Evolutionary conservation across 164 flowering plant genomes (phyloP).

Genomic region (Vitis amurensis): DNA sequence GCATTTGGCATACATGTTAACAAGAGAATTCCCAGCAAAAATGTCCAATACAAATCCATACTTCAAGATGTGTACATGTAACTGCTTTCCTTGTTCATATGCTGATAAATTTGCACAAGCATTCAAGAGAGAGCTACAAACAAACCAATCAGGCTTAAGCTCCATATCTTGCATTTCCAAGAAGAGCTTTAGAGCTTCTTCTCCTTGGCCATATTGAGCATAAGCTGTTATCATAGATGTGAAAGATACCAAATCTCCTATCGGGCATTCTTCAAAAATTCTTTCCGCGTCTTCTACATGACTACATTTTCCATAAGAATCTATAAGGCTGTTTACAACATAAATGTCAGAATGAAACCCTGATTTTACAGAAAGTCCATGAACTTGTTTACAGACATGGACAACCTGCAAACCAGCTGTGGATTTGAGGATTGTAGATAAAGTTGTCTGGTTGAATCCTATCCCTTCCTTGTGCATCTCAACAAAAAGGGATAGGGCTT

Average conservation of each 20-base stretch:
- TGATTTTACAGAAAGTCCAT: slow-evolving; percentile 51
- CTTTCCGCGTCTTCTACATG: slow-evolving; percentile 45
- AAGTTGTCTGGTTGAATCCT: slow-evolving; percentile 62
- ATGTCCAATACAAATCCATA: slow-evolving; percentile 56
- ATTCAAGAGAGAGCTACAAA: slow-evolving; percentile 65
- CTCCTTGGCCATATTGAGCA: slow-evolving; percentile 67
- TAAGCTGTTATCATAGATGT: slow-evolving; percentile 73
- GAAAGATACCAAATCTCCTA: slow-evolving; percentile 59
- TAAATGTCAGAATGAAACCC: slow-evolving; percentile 49
- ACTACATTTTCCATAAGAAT: slow-evolving; percentile 71
- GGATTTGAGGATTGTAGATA: slow-evolving; percentile 56
- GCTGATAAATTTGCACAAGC: slow-evolving; percentile 82
- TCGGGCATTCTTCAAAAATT: slow-evolving; percentile 43
- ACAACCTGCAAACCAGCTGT: slow-evolving; percentile 44
- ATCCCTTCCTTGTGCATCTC: slow-evolving; percentile 40
- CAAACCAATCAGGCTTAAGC: slow-evolving; percentile 60
- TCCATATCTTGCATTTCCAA: slow-evolving; percentile 42
- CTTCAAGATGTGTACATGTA: slow-evolving; percentile 70
- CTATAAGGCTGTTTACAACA: slow-evolving; percentile 62
- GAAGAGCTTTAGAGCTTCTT: slow-evolving; percentile 77
- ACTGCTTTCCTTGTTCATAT: slow-evolving; percentile 82
- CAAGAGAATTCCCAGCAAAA: slow-evolving; percentile 82
- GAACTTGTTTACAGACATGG: slow-evolving; percentile 45
- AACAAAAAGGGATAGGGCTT: slow-evolving; percentile 49
- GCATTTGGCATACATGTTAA: slow-evolving; percentile 86